A percentile compares a stretch with the other conserved stretches of the same genome.
Conservation (phyloP, 1,139 yeast species). For the Zygotorulaspora mrakii region DNA sequence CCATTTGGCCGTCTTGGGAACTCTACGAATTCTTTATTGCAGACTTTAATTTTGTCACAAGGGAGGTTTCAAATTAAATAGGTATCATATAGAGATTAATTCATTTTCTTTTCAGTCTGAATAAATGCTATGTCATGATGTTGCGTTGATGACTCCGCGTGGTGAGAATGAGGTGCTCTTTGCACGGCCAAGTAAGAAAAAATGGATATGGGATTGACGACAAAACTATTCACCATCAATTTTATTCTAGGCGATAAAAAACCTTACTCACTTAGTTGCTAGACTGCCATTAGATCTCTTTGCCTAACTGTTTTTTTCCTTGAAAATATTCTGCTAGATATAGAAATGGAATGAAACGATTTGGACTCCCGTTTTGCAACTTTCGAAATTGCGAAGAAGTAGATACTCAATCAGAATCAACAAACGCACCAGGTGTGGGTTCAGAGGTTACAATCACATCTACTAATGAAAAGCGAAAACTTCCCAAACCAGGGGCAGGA, state of each 20-base stretch:
- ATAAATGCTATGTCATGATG: too few species aligned
- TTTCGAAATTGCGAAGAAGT: neutral
- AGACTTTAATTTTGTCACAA: conserved; percentile 27
- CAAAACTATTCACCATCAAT: too few species aligned
- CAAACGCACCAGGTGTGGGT: neutral
- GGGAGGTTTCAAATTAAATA: conserved; percentile 9
- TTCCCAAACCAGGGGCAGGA: conserved; percentile 35
- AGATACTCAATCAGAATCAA: neutral
- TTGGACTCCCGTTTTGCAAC: neutral
- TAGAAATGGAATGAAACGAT: neutral
- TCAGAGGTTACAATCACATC: conserved; percentile 3
- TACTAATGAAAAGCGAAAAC: conserved; percentile 6
- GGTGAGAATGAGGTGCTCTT: too few species aligned
- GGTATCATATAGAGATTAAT: neutral
- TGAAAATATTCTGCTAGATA: too few species aligned
- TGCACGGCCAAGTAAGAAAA: too few species aligned
- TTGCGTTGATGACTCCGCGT: too few species aligned
- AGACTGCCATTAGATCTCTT: too few species aligned
- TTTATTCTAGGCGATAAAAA: too few species aligned
- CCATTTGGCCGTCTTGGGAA: conserved; percentile 56
- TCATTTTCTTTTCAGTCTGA: too few species aligned
- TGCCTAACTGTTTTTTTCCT: too few species aligned
- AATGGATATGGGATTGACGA: too few species aligned
- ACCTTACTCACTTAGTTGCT: too few species aligned
- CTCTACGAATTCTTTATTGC: conserved; percentile 38